Evolutionary conservation across 257 asterid species (phyloP), one percentile per base, ranked within the genome.

Genomic region (Penstemon davidsonii): DNA sequence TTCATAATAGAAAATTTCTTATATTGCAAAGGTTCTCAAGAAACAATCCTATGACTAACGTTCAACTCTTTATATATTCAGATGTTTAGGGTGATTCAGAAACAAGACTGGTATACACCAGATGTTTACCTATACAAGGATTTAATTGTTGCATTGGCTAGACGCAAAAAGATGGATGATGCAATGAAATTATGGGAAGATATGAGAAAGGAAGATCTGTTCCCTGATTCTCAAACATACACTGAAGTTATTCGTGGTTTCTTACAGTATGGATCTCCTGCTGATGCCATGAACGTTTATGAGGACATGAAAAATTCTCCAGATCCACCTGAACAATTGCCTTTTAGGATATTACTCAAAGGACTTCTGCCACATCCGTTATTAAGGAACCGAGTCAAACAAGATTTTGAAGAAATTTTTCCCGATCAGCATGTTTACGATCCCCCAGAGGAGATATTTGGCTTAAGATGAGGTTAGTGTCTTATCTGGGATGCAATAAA

Each of bases 401-500:
- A 94, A 77, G 99, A 94, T 52, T 91, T 90, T 40, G 96, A 90
- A 59, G 97, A 94, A 78, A 80, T 94, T 5, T 94, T 91, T 71
- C 99, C 97, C 3, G 97, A 94, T 66, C 92, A 86, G 67, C 90
- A 72, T 36, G 82, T 91, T 66, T 94, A 84, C 76, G 96, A 94
- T 79, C 99, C 99, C 50, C 99, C 99, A 0, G 93, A 84, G 65
- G 97, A 94, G 85, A 94, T 94, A 53, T 94, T 94, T 71, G 99
- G 99, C 68, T 76, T 87, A 42, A 75, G 88, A 71, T 94, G 82
- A 94, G 89, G 84, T 88, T 65, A 9, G 80, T 76, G 44, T 54
- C 38, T 51, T 51, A 6, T 53, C 45, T 36, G 6, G 5, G 0
- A 19, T 8, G 11, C 52, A 40, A 8, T 10, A 25, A 25, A 25